Evolutionary conservation across 2,329 filamentous ascomycete genomes (phyloP), one percentile per base, ranked within the genome.

Genomic region (Cladophialophora yegresii): DNA sequence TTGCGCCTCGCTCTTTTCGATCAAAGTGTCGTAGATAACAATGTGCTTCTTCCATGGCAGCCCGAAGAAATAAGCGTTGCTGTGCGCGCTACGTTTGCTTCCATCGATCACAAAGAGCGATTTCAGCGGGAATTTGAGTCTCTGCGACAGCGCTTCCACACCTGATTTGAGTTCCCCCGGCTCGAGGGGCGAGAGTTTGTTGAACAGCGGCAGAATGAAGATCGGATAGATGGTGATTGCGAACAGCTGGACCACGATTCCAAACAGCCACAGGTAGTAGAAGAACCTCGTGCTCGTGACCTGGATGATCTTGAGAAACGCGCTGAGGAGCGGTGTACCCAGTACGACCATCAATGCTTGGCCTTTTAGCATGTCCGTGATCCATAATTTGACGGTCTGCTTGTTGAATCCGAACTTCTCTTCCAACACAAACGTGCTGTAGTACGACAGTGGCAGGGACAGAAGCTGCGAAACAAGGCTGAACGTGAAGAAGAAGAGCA

Each of bases 31-130:
- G 77, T 96, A 99, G 75, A 99, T 96, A 74, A 99, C 95, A 81
- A 99, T 99, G 82, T 98, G 96, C 85, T 98, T 98, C 85, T 97
- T 97, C 93, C 93, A 99, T 49, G 95, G 95, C 62, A 99, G 85
- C 66, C 95, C 95, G 73, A 96, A 97, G 81, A 99, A 99, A 79
- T 96, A 96, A 22, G 91, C 91, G 74, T 96, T 96, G 80, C 89
- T 92, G 80, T 96, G 91, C 26, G 90, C 89, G 75, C 89, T 92
- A 72, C 91, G 85, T 82, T 93, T 93, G 81, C 89, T 93, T 56
- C 91, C 92, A 75, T 96, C 91, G 73, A 99, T 99, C 73, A 98
- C 93, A 75, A 96, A 92, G 51, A 99, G 85, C 75, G 98, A 92
- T 68, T 90, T 87, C 32, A 99, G 88, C 1, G 95, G 95, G 79